Conservation (phyloP, 2,329 filamentous ascomycete species). For the Aspergillus viridinutans region DNA sequence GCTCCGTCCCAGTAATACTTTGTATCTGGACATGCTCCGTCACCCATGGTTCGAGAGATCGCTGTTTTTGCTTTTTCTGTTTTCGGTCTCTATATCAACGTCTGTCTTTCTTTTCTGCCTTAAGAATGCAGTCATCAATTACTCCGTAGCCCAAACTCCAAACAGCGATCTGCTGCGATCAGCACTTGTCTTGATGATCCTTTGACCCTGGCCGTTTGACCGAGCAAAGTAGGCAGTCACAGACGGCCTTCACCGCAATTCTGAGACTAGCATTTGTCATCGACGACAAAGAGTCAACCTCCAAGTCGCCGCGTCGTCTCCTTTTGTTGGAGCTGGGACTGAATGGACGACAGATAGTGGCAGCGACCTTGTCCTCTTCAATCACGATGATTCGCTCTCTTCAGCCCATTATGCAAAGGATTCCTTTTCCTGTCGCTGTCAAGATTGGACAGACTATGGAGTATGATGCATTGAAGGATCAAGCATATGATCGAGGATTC, state of each 20-base stretch:
- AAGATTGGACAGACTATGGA: no score
- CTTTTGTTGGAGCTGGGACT: not conserved
- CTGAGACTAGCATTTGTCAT: not conserved
- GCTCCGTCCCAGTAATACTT: not conserved
- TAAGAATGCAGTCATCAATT: not conserved
- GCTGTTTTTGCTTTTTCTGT: conserved; percentile 14
- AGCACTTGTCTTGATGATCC: not conserved
- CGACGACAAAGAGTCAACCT: not conserved
- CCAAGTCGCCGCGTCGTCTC: not conserved
- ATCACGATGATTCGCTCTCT: not conserved
- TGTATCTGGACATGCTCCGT: not conserved
- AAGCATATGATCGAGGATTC: no score
- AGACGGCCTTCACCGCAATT: not conserved
- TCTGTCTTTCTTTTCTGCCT: not conserved
- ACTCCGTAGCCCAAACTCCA: not conserved
- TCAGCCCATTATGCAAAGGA: not conserved
- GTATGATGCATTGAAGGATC: not conserved
- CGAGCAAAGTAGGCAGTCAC: not conserved
- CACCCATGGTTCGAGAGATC: conserved; percentile 6
- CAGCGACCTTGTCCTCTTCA: not conserved
- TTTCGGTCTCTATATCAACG: conserved; percentile 1
- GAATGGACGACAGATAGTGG: not conserved
- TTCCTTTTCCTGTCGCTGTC: not conserved
- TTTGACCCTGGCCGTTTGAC: not conserved
- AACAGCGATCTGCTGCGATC: not conserved